These are phyloP conservation scores for Pythium aristosporum DNA, from an alignment of 352 stramenopile genomes.

Conservation along the genomic window DNA sequence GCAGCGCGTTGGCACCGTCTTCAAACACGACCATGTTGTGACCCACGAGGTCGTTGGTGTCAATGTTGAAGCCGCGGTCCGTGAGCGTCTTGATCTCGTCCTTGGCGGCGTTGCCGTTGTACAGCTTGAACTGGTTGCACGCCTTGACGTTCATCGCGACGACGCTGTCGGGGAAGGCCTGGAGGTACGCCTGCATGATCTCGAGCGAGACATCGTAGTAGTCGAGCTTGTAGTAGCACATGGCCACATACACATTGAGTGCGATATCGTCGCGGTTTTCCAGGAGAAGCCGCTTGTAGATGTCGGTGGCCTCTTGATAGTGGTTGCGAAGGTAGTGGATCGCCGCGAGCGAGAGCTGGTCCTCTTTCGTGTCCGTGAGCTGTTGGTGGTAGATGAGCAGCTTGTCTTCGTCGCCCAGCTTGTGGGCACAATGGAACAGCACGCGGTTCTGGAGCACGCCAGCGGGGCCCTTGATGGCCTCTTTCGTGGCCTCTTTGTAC, in stretches of 20 bases:
- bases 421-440: slow-evolving; percentile 94
- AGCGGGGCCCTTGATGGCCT: slow-evolving; percentile 58
- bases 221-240: slow-evolving; percentile 98
- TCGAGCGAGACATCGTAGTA: slow-evolving; percentile 97
- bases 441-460: slow-evolving; percentile 90
- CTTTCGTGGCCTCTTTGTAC: slow-evolving; percentile 88
- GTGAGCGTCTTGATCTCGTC: slow-evolving; percentile 92
- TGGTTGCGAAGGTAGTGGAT: slow-evolving; percentile 96
- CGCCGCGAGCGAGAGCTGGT: slow-evolving; percentile 94
- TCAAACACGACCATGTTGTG: slow-evolving; percentile 97
- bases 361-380: slow-evolving; percentile 89
- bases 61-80: slow-evolving; percentile 87
- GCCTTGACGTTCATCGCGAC: slow-evolving; percentile 97
- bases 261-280: slow-evolving; percentile 96
- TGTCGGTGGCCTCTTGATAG: slow-evolving; percentile 94
- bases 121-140: slow-evolving; percentile 97
- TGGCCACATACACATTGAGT: slow-evolving; percentile 97
- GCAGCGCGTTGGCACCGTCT: slow-evolving; percentile 91
- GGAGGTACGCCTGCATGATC: slow-evolving; percentile 95
- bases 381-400: slow-evolving; percentile 94
- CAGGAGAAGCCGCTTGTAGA: slow-evolving; percentile 95
- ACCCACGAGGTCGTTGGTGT: slow-evolving; percentile 93
- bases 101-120: slow-evolving; percentile 95
- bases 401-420: slow-evolving; percentile 93
- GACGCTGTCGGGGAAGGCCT: slow-evolving; percentile 88